Conservation (phyloP, 2,329 filamentous ascomycete genomes). For the Leptosphaerulina australis region DNA sequence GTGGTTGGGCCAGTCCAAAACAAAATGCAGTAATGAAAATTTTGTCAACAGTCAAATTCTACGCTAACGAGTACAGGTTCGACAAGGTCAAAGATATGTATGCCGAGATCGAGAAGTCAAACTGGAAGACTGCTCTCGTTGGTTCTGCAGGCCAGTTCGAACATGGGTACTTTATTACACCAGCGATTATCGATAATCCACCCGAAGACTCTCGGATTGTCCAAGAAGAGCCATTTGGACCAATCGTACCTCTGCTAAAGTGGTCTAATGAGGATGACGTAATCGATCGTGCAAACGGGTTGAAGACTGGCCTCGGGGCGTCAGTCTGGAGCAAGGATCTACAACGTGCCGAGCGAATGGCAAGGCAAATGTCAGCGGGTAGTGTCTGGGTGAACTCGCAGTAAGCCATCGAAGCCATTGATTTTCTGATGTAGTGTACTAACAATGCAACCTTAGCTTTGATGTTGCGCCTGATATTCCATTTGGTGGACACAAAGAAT, state of each 20-base stretch:
- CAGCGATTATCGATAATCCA: constrained; percentile 64
- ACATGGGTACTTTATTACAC: constrained; percentile 63
- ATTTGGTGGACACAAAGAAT: constrained; percentile 78
- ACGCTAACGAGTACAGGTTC: constrained; percentile 46
- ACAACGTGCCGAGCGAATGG: constrained; percentile 54
- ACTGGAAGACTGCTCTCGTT: constrained; percentile 59
- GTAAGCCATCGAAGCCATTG: background rate
- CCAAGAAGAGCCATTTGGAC: constrained; percentile 66
- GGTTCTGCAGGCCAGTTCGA: constrained; percentile 29
- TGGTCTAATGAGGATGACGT: constrained; percentile 63
- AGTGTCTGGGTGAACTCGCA: constrained; percentile 61
- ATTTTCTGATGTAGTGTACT: background rate
- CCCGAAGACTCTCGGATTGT: constrained; percentile 62
- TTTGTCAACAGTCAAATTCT: background rate
- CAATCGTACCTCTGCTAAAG: constrained; percentile 66
- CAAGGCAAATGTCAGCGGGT: constrained; percentile 55
- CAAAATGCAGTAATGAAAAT: constrained; percentile 32
- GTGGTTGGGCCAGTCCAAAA: constrained; percentile 42
- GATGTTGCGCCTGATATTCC: constrained; percentile 44
- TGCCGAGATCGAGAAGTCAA: constrained; percentile 59
- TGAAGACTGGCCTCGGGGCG: constrained; percentile 57
- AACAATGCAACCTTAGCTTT: constrained; percentile 8
- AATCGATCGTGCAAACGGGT: constrained; percentile 54
- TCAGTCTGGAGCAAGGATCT: constrained; percentile 53
- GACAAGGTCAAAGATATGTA: constrained; percentile 64